These are phyloP conservation scores for Phylloporus arenicola DNA, from an alignment of 768 basidiomycete genomes.

Conservation along the genomic window DNA sequence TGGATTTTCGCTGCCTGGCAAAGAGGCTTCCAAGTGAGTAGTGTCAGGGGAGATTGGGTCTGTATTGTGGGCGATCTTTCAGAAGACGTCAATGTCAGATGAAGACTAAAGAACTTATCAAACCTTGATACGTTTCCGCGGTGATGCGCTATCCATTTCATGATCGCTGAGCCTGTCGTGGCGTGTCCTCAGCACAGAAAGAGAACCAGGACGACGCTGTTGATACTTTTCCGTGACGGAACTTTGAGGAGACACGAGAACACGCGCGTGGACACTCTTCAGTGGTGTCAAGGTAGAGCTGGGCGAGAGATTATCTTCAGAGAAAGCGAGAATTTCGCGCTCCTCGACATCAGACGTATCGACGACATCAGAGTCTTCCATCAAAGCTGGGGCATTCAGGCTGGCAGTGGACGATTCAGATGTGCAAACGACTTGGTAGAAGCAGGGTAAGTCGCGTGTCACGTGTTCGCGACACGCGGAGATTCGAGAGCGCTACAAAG, in stretches of 20 bases:
- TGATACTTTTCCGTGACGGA: neutral
- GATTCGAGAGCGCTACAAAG: too few species aligned
- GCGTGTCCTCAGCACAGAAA: neutral
- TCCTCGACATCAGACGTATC: slow-evolving; percentile 66
- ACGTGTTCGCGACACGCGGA: slow-evolving; percentile 14
- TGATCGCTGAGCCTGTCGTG: slow-evolving; percentile 3
- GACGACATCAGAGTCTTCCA: slow-evolving; percentile 39
- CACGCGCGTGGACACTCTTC: neutral
- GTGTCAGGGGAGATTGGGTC: neutral
- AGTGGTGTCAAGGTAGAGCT: neutral
- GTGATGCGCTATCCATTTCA: slow-evolving; percentile 21
- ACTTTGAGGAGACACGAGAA: slow-evolving; percentile 2
- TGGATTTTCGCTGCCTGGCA: neutral
- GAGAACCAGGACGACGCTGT: neutral
- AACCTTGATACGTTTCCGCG: slow-evolving; percentile 37
- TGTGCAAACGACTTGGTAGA: neutral
- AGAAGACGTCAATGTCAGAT: slow-evolving; percentile 9
- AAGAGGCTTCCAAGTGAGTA: slow-evolving; percentile 1
- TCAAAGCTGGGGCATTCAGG: slow-evolving; percentile 1
- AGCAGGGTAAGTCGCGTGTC: slow-evolving; percentile 2
- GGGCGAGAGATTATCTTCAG: slow-evolving; percentile 6
- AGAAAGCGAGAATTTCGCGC: slow-evolving; percentile 36
- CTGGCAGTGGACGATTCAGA: neutral
- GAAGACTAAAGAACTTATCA: neutral
- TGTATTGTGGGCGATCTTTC: slow-evolving; percentile 17